Evolutionary conservation across 1,284 basidiomycete genomes (phyloP).

Genomic region (Mrakiaceae sp.): DNA sequence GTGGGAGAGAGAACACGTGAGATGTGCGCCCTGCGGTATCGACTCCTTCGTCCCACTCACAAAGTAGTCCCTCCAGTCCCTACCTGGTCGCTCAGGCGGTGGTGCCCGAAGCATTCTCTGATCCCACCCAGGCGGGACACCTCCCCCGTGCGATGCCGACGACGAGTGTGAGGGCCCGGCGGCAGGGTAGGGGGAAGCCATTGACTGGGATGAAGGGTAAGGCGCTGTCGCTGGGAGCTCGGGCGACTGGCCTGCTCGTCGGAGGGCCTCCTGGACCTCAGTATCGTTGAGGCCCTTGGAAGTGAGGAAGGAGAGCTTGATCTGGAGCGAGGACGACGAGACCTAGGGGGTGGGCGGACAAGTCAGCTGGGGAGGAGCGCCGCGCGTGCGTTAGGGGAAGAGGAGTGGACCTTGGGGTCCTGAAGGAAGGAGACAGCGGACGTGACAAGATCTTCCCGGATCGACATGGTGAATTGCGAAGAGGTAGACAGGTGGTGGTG

Average conservation of each 20-base stretch:
- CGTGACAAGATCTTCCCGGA: neutral
- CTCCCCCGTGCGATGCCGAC: neutral
- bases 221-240: neutral
- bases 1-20: too few species aligned
- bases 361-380: too few species aligned
- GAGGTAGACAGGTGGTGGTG: too few species aligned
- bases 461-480: too few species aligned
- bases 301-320: conserved; percentile 85
- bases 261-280: conserved; percentile 81
- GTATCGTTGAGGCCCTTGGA: conserved; percentile 73
- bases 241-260: conserved; percentile 39
- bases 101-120: conserved; percentile 11
- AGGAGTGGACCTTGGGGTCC: too few species aligned
- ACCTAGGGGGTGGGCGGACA: neutral
- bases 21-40: too few species aligned
- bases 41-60: conserved; percentile 39
- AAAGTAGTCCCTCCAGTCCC: conserved; percentile 92
- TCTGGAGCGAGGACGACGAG: conserved; percentile 1
- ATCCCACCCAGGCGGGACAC: neutral
- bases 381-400: too few species aligned
- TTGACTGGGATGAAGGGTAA: neutral
- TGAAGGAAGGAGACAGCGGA: neutral
- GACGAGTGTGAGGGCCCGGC: too few species aligned
- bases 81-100: conserved; percentile 37
- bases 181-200: conserved; percentile 8